phyloP scores from a whole-genome alignment of 495 filamentous ascomycete genomes.

The Sabuloglossum arenarium region DNA sequence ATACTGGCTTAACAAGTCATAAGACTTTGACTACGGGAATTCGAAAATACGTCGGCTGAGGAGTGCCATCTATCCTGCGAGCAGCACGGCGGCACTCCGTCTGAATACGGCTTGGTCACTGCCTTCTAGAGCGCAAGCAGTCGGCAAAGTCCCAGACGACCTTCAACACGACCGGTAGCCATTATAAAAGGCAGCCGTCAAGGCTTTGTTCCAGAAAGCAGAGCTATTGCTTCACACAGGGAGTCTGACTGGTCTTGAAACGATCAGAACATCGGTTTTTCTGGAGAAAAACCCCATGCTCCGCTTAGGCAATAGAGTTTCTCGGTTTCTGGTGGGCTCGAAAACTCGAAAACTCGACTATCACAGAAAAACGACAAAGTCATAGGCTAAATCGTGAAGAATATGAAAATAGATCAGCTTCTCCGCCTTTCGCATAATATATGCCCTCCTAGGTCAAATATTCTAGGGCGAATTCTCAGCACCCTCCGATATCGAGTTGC shows the following conservation, averaged over 20 bases:
- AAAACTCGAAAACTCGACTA: neutral
- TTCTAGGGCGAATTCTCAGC: too few species aligned
- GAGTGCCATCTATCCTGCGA: neutral
- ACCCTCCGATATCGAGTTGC: too few species aligned
- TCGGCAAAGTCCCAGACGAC: neutral
- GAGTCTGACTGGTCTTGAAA: neutral
- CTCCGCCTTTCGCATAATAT: too few species aligned
- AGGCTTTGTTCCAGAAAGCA: neutral
- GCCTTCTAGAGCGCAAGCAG: neutral
- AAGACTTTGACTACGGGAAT: neutral
- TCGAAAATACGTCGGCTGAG: neutral
- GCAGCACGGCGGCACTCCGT: neutral
- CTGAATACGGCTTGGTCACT: neutral
- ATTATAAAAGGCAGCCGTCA: too few species aligned
- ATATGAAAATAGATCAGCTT: neutral
- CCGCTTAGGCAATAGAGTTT: too few species aligned
- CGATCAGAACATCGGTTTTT: neutral
- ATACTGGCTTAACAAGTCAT: neutral
- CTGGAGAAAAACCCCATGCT: too few species aligned
- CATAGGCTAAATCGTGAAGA: neutral
- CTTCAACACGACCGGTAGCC: neutral
- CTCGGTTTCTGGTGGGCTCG: neutral
- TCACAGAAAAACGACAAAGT: neutral
- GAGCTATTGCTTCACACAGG: neutral
- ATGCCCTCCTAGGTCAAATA: too few species aligned